Evolutionary conservation across 148 eudicot species (phyloP), one percentile per base, ranked within the genome.

Genomic region (Diospyros kaki): DNA sequence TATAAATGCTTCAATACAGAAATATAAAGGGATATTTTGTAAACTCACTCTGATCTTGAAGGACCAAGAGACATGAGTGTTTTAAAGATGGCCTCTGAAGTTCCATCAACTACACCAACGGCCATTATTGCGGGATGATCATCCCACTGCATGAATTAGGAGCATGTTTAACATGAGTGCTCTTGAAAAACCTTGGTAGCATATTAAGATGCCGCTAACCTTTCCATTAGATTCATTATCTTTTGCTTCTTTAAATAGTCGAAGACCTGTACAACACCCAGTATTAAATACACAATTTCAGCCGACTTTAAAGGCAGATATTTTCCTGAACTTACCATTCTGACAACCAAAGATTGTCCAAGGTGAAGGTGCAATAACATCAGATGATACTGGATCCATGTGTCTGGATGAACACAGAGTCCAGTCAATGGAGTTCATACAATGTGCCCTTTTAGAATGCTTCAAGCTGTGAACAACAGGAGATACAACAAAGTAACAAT

Each of bases 281-380:
- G 28, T 28, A 28, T 28, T 28, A 28, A 28, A 28, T 28, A 28
- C 28, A 28, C 28, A 28, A 28, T 28, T 28, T 28, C 28, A 28
- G 28, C 28, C 28, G 28, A 28, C 0, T 28, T 28, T 28, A 28
- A 28, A 28, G 28, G 28, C 28, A 28, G 28, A 28, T 28, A 28
- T 28, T 28, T 28, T 28, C 28, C 28, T 28, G 28, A 28, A 28
- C 28, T 28, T 85, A 91, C 96, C 96, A 82, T 89, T 89, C 71
- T 84, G 80, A 75, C 88, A 85, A 68, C 96, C 96, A 46, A 89
- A 81, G 45, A 91, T 87, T 79, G 83, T 79, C 96, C 96, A 89
- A 1, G 91, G 91, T 4, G 93, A 83, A 75, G 96, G 91, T 51
- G 91, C 89, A 73, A 89, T 82, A n/a, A 89, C 96, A 79, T 89